These are phyloP conservation scores for Rusavskia elegans DNA, from an alignment of 495 filamentous ascomycete genomes.

Conservation along the genomic window DNA sequence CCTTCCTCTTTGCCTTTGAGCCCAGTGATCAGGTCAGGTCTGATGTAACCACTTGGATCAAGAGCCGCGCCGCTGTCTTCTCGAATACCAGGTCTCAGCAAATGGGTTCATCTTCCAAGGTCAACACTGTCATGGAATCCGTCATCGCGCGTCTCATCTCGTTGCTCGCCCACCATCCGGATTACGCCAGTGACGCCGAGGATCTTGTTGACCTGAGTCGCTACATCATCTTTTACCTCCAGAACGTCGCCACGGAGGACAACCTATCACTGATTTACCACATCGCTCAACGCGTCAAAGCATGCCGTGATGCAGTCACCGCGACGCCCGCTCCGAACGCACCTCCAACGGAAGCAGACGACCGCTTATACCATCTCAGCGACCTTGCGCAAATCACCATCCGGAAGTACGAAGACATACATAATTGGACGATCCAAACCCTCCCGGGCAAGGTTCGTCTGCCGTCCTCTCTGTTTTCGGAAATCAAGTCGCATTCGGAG, in stretches of 20 bases:
- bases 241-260: slow-evolving; percentile 62
- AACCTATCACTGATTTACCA: slow-evolving; percentile 85
- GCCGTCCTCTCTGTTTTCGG: slow-evolving; percentile 59
- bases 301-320: slow-evolving; percentile 59
- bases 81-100: slow-evolving; percentile 18
- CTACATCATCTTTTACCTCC: slow-evolving; percentile 83
- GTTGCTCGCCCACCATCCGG: slow-evolving; percentile 85
- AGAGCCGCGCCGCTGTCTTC: slow-evolving; percentile 46
- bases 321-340: slow-evolving; percentile 19
- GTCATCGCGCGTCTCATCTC: slow-evolving; percentile 76
- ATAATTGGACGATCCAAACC: slow-evolving; percentile 50
- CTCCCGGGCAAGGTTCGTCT: slow-evolving; percentile 70
- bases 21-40: slow-evolving; percentile 50
- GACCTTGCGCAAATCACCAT: slow-evolving; percentile 77
- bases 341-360: slow-evolving; percentile 2
- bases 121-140: slow-evolving; percentile 54
- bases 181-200: slow-evolving; percentile 53
- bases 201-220: slow-evolving; percentile 65
- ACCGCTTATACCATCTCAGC: slow-evolving; percentile 68
- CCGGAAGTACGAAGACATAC: slow-evolving; percentile 55
- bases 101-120: slow-evolving; percentile 16
- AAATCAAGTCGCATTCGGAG: slow-evolving; percentile 56
- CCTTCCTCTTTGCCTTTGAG: slow-evolving; percentile 85
- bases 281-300: slow-evolving; percentile 83
- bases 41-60: slow-evolving; percentile 73